Evolutionary conservation across 73 alveolate species (phyloP).

Genomic region (Strombidium stylifer): DNA sequence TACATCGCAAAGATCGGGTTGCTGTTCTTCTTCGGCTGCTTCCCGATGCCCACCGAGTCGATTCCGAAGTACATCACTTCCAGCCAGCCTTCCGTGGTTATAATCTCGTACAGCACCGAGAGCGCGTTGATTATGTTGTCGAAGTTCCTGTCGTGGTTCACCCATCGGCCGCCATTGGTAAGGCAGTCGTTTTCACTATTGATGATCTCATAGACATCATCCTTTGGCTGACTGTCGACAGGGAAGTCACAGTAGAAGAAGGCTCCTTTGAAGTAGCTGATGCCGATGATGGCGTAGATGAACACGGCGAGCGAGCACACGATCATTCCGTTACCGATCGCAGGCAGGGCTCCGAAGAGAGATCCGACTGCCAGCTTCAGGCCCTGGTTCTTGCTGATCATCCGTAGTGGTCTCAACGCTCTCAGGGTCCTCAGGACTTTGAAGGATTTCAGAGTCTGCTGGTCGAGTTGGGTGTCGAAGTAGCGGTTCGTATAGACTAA

Average conservation of each 20-base stretch:
- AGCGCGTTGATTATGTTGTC: slow-evolving; percentile 55
- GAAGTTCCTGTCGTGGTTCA: slow-evolving; percentile 34
- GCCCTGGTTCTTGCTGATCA: slow-evolving; percentile 62
- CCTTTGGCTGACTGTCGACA: neutral
- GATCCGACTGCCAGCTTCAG: slow-evolving; percentile 46
- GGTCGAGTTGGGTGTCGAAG: no score
- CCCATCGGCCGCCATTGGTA: slow-evolving; percentile 60
- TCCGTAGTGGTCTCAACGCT: slow-evolving; percentile 50
- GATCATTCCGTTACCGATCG: slow-evolving; percentile 17
- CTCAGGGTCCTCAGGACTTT: slow-evolving; percentile 36
- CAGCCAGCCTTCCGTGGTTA: slow-evolving; percentile 71
- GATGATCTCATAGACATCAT: neutral
- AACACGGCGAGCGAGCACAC: neutral
- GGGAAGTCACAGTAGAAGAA: slow-evolving; percentile 5
- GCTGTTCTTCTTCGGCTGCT: slow-evolving; percentile 28
- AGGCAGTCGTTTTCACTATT: slow-evolving; percentile 44
- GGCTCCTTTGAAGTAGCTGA: slow-evolving; percentile 42
- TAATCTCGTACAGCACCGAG: slow-evolving; percentile 33
- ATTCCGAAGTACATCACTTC: slow-evolving; percentile 42
- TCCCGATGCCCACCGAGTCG: slow-evolving; percentile 52
- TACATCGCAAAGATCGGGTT: slow-evolving; percentile 36
- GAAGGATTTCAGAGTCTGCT: slow-evolving; percentile 4
- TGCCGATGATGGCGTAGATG: slow-evolving; percentile 25
- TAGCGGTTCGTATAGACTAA: slow-evolving; percentile 27
- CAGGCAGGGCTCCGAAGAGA: slow-evolving; percentile 27